Evolutionary conservation across 768 basidiomycete genomes (phyloP).

Genomic region (Tulasnella sp.): DNA sequence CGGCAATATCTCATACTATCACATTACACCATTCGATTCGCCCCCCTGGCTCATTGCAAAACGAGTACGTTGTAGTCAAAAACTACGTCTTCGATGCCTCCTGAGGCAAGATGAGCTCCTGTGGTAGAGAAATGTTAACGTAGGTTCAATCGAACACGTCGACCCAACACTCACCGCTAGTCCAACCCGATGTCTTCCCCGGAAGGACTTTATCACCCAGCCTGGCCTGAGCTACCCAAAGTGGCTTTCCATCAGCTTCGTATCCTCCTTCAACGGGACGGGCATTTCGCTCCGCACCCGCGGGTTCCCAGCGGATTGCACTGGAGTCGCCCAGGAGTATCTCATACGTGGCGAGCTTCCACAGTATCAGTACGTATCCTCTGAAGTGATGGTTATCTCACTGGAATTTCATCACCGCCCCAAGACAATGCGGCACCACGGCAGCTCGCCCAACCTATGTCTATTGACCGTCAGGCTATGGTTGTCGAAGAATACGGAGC

Average conservation of each 20-base stretch:
- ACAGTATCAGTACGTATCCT: neutral
- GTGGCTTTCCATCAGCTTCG: conserved; percentile 10
- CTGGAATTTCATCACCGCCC: conserved; percentile 9
- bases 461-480: neutral
- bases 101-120: conserved; percentile 6
- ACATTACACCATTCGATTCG: neutral
- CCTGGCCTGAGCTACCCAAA: conserved; percentile 5
- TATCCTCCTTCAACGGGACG: conserved; percentile 11
- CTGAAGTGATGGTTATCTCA: neutral
- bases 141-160: neutral
- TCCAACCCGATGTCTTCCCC: conserved; percentile 1
- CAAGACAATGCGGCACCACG: neutral
- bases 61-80: conserved; percentile 12
- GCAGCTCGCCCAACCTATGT: conserved; percentile 4
- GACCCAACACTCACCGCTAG: neutral
- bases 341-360: conserved; percentile 9
- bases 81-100: neutral
- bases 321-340: conserved; percentile 1
- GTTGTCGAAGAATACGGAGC: neutral
- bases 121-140: neutral
- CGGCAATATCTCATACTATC: neutral
- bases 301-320: conserved; percentile 1
- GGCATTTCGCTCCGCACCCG: neutral
- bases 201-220: neutral
- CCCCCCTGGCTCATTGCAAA: neutral